These are phyloP conservation scores for Fonsecaea erecta DNA, from an alignment of 2,329 filamentous ascomycete genomes.

Conservation along the genomic window DNA sequence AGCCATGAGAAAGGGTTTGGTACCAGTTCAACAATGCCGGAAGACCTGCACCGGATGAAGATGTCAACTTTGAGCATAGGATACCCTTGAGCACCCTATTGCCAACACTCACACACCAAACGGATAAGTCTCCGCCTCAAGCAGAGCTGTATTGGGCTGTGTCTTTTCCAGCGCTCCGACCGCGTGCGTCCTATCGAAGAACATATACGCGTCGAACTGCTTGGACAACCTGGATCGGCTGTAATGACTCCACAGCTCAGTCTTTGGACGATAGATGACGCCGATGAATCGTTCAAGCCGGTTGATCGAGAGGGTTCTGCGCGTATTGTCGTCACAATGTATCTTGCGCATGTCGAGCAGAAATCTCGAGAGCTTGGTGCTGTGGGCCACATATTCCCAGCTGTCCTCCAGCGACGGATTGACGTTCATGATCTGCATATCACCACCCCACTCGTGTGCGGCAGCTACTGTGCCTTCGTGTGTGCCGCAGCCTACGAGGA, in stretches of 20 bases:
- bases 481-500: constrained; percentile 55
- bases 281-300: constrained; percentile 59
- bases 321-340: constrained; percentile 43
- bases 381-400: constrained; percentile 57
- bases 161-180: constrained; percentile 53
- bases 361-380: constrained; percentile 52
- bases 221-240: constrained; percentile 51
- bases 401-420: constrained; percentile 53
- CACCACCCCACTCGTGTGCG: constrained; percentile 56
- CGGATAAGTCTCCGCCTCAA: constrained; percentile 57
- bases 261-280: constrained; percentile 58
- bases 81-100: neutral
- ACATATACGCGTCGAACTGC: constrained; percentile 58
- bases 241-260: constrained; percentile 57
- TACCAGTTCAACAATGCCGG: too few relatives aligned
- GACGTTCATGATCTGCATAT: constrained; percentile 58
- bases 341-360: constrained; percentile 53
- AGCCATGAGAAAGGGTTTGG: constrained; percentile 22
- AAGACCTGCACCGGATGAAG: neutral
- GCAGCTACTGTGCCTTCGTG: constrained; percentile 59
- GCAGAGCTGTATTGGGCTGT: constrained; percentile 51
- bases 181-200: constrained; percentile 55
- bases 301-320: constrained; percentile 45
- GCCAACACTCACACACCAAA: constrained; percentile 51
- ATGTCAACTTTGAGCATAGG: neutral